These are phyloP conservation scores for Cladosporium sp. DNA, from an alignment of 2,329 filamentous ascomycete species.

Conservation along the genomic window DNA sequence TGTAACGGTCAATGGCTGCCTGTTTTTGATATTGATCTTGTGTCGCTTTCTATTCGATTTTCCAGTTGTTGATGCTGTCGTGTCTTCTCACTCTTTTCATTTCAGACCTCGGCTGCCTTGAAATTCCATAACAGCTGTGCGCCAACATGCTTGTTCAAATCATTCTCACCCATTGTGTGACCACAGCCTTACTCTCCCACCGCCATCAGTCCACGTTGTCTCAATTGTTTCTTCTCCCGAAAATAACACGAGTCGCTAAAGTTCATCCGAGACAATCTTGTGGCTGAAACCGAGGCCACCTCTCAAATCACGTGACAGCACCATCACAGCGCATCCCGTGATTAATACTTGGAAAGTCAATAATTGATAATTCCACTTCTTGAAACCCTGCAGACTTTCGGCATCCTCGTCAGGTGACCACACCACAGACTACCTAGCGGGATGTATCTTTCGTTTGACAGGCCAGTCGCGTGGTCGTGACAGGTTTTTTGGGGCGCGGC, in stretches of 20 bases:
- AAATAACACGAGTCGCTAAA: not conserved
- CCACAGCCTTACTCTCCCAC: no score
- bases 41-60: not conserved
- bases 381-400: not conserved
- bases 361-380: not conserved
- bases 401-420: slow-evolving; percentile 5
- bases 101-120: not conserved
- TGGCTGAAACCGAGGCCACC: not conserved
- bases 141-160: no score
- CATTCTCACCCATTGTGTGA: no score
- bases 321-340: not conserved
- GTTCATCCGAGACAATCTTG: not conserved
- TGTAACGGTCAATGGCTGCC: slow-evolving; percentile 19
- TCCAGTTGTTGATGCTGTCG: not conserved
- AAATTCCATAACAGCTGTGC: no score
- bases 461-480: not conserved
- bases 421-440: not conserved
- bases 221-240: not conserved
- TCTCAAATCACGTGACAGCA: not conserved
- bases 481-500: not conserved
- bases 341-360: not conserved
- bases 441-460: not conserved
- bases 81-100: not conserved
- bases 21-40: not conserved
- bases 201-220: not conserved